Percentiles rank a stretch among this genome's conserved stretches.
These are phyloP conservation scores for Coemansia sp. DNA, from an alignment of 192 early-diverging fungal genomes.

Conservation along the genomic window DNA sequence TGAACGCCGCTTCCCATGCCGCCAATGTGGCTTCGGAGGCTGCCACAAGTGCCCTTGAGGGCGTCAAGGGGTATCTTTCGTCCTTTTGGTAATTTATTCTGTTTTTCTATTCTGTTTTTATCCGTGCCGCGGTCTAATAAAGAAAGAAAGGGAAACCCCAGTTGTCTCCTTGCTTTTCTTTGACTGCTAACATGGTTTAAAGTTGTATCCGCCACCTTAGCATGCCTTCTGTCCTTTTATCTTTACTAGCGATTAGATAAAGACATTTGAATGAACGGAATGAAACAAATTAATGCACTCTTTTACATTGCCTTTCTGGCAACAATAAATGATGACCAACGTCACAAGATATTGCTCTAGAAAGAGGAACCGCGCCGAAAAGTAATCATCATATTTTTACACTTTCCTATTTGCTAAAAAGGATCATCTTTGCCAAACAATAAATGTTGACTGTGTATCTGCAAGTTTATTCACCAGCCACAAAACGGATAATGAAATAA, in stretches of 20 bases:
- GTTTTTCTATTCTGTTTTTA: constrained; percentile 4
- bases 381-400: neutral
- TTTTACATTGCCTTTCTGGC: neutral
- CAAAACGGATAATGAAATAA: neutral
- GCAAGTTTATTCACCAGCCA: neutral
- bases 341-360: neutral
- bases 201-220: too few species aligned
- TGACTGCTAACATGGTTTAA: neutral
- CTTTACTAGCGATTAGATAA: too few species aligned
- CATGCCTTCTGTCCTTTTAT: too few species aligned
- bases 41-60: constrained; percentile 36
- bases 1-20: constrained; percentile 34
- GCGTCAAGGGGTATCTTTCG: constrained; percentile 41
- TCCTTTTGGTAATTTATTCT: constrained; percentile 39
- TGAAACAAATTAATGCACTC: too few species aligned
- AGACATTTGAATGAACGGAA: too few species aligned
- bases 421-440: neutral
- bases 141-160: neutral
- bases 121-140: neutral
- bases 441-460: neutral
- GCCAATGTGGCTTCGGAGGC: constrained; percentile 47
- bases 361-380: neutral
- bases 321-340: neutral
- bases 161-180: neutral
- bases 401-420: neutral